Conservation (phyloP, 2,329 filamentous ascomycete species). For the Talaromyces albobiverticillius region DNA sequence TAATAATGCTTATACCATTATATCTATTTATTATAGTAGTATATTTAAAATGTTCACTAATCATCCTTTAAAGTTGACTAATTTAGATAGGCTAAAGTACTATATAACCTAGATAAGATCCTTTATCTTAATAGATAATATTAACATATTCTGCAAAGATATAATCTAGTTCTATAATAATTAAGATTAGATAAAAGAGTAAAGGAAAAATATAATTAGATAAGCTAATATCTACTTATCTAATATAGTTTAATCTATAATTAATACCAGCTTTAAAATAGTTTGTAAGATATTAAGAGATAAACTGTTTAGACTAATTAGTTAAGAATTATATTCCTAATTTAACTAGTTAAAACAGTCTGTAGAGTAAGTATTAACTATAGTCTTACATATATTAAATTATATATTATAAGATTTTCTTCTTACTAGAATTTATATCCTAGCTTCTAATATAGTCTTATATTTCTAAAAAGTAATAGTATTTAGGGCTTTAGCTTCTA, state of each 20-base stretch:
- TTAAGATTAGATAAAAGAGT: constrained; percentile 4
- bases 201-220: constrained; percentile 1
- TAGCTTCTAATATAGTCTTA: no score
- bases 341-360: no score
- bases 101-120: constrained; percentile 1
- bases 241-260: not conserved
- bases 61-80: not conserved
- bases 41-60: not conserved
- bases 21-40: constrained; percentile 2
- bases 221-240: not conserved
- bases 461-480: no score
- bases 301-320: no score
- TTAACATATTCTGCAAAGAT: not conserved
- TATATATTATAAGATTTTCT: no score
- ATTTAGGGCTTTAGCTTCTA: no score
- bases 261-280: not conserved
- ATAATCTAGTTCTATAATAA: not conserved
- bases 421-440: no score
- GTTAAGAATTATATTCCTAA: no score
- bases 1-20: constrained; percentile 9
- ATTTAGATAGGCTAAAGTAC: not conserved
- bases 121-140: not conserved
- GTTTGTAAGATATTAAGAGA: no score
- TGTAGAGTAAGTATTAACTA: no score
- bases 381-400: no score